Conservation (phyloP, 2,329 filamentous ascomycete species). For the Aspergillus sp. region DNA sequence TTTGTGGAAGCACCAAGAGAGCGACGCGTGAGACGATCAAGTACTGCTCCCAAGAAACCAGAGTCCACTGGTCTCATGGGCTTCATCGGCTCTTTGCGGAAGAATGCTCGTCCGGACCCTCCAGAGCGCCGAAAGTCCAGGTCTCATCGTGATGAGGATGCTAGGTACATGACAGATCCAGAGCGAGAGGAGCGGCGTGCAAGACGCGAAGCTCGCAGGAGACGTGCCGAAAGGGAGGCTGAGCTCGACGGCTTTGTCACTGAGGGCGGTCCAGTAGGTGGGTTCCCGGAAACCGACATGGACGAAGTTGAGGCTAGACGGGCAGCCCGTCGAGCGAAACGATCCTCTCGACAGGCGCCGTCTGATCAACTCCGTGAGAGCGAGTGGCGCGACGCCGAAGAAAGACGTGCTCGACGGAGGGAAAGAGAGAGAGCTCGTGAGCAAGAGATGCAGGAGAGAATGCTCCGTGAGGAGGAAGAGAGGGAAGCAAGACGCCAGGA, state of each 20-base stretch:
- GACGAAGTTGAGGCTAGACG: slow-evolving; percentile 63
- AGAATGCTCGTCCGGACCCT: slow-evolving; percentile 33
- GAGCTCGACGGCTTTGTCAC: slow-evolving; percentile 51
- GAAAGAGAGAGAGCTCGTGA: slow-evolving; percentile 52
- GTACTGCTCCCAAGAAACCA: slow-evolving; percentile 63
- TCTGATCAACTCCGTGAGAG: slow-evolving; percentile 36
- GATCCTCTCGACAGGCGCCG: slow-evolving; percentile 40
- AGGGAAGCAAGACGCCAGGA: slow-evolving; percentile 36
- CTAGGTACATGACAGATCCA: slow-evolving; percentile 35
- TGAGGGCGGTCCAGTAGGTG: slow-evolving; percentile 44
- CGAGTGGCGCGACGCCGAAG: slow-evolving; percentile 39
- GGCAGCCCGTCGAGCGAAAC: slow-evolving; percentile 62
- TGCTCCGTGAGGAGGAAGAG: slow-evolving; percentile 40
- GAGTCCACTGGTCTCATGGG: slow-evolving; percentile 57
- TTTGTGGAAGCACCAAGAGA: slow-evolving; percentile 55
- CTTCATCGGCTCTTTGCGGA: slow-evolving; percentile 59
- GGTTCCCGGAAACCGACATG: slow-evolving; percentile 40
- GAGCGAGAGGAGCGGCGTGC: slow-evolving; percentile 38
- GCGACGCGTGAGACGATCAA: slow-evolving; percentile 60
- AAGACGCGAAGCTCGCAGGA: slow-evolving; percentile 40
- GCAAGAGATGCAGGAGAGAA: slow-evolving; percentile 40
- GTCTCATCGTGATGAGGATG: slow-evolving; percentile 39
- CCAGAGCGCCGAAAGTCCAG: slow-evolving; percentile 42
- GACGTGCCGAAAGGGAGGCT: slow-evolving; percentile 48
- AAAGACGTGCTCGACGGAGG: slow-evolving; percentile 51